phyloP scores from a whole-genome alignment of 2,329 filamentous ascomycete species.

The Xylariaceae sp. region DNA sequence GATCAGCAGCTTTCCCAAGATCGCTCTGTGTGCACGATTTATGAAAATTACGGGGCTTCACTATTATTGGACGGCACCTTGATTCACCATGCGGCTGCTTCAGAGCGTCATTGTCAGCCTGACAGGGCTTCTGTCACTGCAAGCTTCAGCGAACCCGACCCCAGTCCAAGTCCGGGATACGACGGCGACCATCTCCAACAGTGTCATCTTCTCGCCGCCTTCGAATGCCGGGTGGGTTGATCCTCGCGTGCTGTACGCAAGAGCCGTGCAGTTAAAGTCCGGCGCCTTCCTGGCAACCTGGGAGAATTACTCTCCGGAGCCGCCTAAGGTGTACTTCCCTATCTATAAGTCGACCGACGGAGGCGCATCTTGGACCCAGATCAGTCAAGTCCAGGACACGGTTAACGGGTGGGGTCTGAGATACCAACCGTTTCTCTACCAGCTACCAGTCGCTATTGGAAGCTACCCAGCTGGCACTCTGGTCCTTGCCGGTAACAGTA shows the following conservation, averaged over 20 bases:
- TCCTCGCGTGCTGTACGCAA: slow-evolving; percentile 52
- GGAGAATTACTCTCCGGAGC: slow-evolving; percentile 62
- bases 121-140: slow-evolving; percentile 1
- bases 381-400: slow-evolving; percentile 67
- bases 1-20: neutral
- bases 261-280: slow-evolving; percentile 49
- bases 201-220: slow-evolving; percentile 50
- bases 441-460: slow-evolving; percentile 63
- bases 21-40: neutral
- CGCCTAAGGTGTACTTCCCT: slow-evolving; percentile 61
- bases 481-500: slow-evolving; percentile 65
- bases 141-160: slow-evolving; percentile 13
- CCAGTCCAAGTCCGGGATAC: slow-evolving; percentile 14
- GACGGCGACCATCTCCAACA: slow-evolving; percentile 31
- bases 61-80: neutral
- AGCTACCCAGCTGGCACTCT: slow-evolving; percentile 67
- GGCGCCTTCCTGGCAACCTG: slow-evolving; percentile 57
- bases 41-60: neutral
- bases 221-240: slow-evolving; percentile 47
- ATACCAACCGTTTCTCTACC: slow-evolving; percentile 72
- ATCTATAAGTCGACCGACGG: slow-evolving; percentile 58
- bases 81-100: slow-evolving; percentile 9
- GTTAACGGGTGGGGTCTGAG: slow-evolving; percentile 69
- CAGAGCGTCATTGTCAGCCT: slow-evolving; percentile 1
- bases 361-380: slow-evolving; percentile 66